Percentiles rank a stretch among this genome's conserved stretches.
Evolutionary conservation across 208 protist genomes (phyloP).

Genomic region (Leptomonas pyrrhocoris): DNA sequence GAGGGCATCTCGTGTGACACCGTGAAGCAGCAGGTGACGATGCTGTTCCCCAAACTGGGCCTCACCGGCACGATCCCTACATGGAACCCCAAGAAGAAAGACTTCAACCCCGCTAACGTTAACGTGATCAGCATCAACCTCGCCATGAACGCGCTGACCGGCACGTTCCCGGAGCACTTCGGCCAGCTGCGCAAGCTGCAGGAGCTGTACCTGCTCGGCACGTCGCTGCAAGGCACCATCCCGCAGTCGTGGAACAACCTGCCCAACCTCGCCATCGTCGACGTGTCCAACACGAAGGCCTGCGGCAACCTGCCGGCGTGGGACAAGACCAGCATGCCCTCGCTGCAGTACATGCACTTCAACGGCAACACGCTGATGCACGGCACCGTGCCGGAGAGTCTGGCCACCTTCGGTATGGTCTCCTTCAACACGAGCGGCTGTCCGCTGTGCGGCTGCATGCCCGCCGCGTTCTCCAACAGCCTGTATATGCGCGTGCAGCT

Average conservation of each 20-base stretch:
- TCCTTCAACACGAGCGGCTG: constrained; percentile 29
- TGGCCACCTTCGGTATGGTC: constrained; percentile 26
- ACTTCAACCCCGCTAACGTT: constrained; percentile 25
- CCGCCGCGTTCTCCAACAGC: constrained; percentile 16
- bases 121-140: constrained; percentile 38
- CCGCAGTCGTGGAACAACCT: constrained; percentile 44
- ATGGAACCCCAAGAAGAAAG: no score
- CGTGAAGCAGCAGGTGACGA: constrained; percentile 26
- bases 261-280: constrained; percentile 22
- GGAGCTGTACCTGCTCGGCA: constrained; percentile 34
- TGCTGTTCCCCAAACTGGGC: constrained; percentile 26
- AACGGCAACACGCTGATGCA: constrained; percentile 27
- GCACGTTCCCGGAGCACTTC: constrained; percentile 38
- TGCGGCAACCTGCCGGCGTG: constrained; percentile 45
- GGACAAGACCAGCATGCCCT: constrained; percentile 24
- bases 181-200: constrained; percentile 26
- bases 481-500: constrained; percentile 17
- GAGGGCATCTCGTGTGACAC: constrained; percentile 45
- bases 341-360: constrained; percentile 30
- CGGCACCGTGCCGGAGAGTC: constrained; percentile 35
- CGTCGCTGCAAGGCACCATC: constrained; percentile 34
- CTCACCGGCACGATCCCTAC: constrained; percentile 34
- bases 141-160: constrained; percentile 30
- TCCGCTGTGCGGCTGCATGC: constrained; percentile 39
- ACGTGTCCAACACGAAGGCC: constrained; percentile 43